Percentiles rank a stretch among this genome's conserved stretches.
Conservation (phyloP, 1,139 yeast species). For the Arxiozyma heterogenica region DNA sequence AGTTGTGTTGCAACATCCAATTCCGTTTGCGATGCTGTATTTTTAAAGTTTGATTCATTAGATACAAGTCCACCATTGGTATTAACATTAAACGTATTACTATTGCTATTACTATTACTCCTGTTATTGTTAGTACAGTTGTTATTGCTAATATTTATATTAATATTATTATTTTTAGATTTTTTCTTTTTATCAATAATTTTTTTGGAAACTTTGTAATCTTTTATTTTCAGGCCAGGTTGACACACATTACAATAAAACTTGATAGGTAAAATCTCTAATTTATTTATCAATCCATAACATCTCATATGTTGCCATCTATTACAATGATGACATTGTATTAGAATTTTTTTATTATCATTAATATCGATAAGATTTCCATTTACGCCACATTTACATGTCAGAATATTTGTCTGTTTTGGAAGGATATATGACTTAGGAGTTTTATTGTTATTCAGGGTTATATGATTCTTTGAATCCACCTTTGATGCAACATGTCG, state of each 20-base stretch:
- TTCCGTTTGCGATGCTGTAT: not conserved
- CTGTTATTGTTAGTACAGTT: not conserved
- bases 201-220: slow-evolving; percentile 7
- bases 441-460: not conserved
- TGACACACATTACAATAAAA: slow-evolving; percentile 70
- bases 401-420: slow-evolving; percentile 73
- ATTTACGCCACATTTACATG: slow-evolving; percentile 61
- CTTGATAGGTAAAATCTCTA: slow-evolving; percentile 72
- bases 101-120: not conserved
- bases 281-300: slow-evolving; percentile 57
- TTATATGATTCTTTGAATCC: not conserved
- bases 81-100: not conserved
- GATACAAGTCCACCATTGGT: not conserved
- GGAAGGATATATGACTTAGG: slow-evolving; percentile 48
- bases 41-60: not conserved
- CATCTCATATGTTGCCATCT: slow-evolving; percentile 93
- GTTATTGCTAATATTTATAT: not conserved
- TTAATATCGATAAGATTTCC: slow-evolving; percentile 18
- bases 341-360: slow-evolving; percentile 85
- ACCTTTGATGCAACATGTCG: not conserved
- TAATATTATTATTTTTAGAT: not conserved
- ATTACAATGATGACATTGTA: slow-evolving; percentile 84
- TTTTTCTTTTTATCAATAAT: slow-evolving; percentile 3
- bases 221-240: slow-evolving; percentile 7
- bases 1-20: slow-evolving; percentile 1